Percentiles rank a stretch among this genome's conserved stretches.
These are phyloP conservation scores for Saussurea involucrata DNA, from an alignment of 129 eudicot genomes.

Conservation along the genomic window DNA sequence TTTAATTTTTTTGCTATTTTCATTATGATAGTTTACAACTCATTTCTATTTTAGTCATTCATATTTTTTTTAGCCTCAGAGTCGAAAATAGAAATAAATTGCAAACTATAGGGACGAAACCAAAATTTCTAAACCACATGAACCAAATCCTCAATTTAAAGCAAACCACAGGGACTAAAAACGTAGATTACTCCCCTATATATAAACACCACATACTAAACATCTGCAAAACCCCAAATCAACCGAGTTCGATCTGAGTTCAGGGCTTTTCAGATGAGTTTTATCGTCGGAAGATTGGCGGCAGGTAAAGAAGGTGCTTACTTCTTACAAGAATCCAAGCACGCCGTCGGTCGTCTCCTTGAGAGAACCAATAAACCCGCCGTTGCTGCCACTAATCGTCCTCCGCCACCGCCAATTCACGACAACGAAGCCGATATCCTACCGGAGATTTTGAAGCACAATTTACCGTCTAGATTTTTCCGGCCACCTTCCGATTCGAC, in stretches of 20 bases:
- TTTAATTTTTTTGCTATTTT: no score
- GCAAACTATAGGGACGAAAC: no score
- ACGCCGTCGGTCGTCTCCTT: constrained; percentile 60
- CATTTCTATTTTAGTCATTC: no score
- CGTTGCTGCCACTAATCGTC: background rate
- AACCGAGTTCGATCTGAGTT: background rate
- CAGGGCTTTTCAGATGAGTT: constrained; percentile 46
- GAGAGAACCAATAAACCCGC: constrained; percentile 33
- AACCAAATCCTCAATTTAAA: no score
- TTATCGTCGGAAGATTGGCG: constrained; percentile 74
- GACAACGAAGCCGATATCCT: constrained; percentile 51
- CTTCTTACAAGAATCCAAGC: constrained; percentile 83
- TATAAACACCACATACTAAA: constrained; percentile 16
- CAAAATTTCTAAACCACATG: no score
- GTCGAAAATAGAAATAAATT: no score
- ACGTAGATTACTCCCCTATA: no score
- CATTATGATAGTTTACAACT: no score
- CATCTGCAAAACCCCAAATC: constrained; percentile 1
- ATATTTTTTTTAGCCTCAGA: no score
- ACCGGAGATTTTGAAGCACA: constrained; percentile 77
- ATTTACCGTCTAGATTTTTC: constrained; percentile 61
- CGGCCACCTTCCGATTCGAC: constrained; percentile 49
- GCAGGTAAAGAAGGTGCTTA: constrained; percentile 84
- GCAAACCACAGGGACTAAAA: no score
- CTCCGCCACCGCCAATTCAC: background rate